Conservation (phyloP, 2,329 filamentous ascomycete genomes). For the Pyricularia sp. region DNA sequence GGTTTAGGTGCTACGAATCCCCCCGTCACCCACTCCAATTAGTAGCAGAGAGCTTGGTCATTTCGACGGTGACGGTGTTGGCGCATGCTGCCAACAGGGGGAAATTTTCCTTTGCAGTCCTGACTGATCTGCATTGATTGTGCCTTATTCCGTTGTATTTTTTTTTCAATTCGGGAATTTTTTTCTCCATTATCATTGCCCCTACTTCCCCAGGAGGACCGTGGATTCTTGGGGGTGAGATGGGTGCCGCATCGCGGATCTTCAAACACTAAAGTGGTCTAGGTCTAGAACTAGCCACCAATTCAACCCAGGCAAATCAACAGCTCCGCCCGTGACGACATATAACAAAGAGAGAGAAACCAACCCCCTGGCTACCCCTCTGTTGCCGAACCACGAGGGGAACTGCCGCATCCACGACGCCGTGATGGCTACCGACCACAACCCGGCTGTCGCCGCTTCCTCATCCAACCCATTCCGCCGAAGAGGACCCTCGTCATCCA, state of each 20-base stretch:
- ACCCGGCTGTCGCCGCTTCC: background rate
- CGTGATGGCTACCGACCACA: background rate
- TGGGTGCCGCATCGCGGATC: background rate
- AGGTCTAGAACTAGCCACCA: background rate
- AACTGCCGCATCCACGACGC: background rate
- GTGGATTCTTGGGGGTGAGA: background rate
- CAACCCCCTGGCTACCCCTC: background rate
- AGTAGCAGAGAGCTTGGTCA: background rate
- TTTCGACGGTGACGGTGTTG: background rate
- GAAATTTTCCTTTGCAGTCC: background rate
- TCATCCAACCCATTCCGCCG: slow-evolving; percentile 40
- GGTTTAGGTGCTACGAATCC: background rate
- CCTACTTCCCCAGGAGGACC: background rate
- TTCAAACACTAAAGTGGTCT: background rate
- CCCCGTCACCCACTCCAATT: background rate
- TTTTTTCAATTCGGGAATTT: background rate
- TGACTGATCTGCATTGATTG: background rate
- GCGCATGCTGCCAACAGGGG: background rate
- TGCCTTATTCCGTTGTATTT: background rate
- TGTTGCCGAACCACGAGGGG: background rate
- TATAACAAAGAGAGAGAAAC: background rate
- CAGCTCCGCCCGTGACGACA: background rate
- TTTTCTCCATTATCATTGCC: background rate
- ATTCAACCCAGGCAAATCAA: background rate
- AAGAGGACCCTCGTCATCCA: slow-evolving; percentile 18